Base-by-base conservation (phyloP, 106 monocot species). In the Allium cepa region DNA sequence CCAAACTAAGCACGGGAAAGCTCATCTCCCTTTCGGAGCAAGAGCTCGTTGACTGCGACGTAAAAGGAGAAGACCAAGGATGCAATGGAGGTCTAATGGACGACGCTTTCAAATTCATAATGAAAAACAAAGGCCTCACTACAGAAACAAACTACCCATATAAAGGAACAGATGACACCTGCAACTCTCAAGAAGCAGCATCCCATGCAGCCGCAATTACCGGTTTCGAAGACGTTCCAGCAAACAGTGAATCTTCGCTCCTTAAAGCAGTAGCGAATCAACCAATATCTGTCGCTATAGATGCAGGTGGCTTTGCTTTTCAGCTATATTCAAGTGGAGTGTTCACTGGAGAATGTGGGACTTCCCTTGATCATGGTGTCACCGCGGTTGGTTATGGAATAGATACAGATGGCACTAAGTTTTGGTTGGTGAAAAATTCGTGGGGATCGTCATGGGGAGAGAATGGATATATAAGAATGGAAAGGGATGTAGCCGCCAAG, bases 311-410 rank as follows among this genome's bases (percentile, higher is more conserved):
- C 58, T 11, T 16, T 8, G 58, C n/a, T 59, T 59, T 59, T 12
- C 58, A 59, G 58, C 58, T 17, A 17, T 59, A 59, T n/a, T 59
- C 58, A 8, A 59, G 58, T n/a, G 94, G 94, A 10, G 74, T 94
- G 22, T 94, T 90, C 78, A 79, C 78, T 4, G 94, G 85, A 6
- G 60, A 7, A 3, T 94, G 94, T 56, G 82, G 83, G 8, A 88
- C 90, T 10, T 48, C 82, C 1, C 75, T 94, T 3, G 94, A 94
- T 57, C 94, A 94, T 51, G 94, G 87, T 36, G 94, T 91, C 7
- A 75, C 72, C 12, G 87, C 83, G 0, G 94, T 94, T 3, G 94
- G 94, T 36, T 94, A 90, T 11, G 94, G 87, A 50, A 85, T 79
- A 7, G 83, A 87, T 47, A 74, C 80, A 6, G 88, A 78, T n/a